Conservation (phyloP, 208 protist species). For the Leptomonas seymouri region DNA sequence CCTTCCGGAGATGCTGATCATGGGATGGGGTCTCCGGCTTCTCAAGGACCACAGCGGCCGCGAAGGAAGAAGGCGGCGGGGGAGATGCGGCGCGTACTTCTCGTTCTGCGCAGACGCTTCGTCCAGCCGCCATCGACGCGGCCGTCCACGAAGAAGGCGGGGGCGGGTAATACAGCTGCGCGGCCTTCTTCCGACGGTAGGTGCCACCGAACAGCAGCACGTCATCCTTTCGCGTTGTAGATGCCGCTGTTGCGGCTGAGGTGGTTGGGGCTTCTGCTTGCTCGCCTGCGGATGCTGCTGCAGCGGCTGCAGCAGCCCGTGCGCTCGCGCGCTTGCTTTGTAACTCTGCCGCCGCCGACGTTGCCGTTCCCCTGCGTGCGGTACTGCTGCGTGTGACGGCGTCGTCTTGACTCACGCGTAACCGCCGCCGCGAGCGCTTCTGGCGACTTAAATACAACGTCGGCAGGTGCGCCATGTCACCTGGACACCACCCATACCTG, state of each 20-base stretch:
- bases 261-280: background rate
- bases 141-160: background rate
- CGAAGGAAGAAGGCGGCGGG: too few relatives aligned
- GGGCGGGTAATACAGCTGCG: constrained; percentile 16
- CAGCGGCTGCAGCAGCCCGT: background rate
- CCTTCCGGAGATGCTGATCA: too few relatives aligned
- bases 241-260: background rate
- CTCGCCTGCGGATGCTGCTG: background rate
- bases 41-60: too few relatives aligned
- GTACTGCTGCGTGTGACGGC: constrained; percentile 29
- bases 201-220: constrained; percentile 13
- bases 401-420: constrained; percentile 12
- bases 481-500: constrained; percentile 6
- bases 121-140: background rate
- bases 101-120: too few relatives aligned
- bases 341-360: constrained; percentile 30
- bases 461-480: constrained; percentile 15
- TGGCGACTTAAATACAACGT: constrained; percentile 25
- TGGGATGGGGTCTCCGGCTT: too few relatives aligned
- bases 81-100: too few relatives aligned
- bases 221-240: constrained; percentile 2
- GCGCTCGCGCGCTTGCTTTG: constrained; percentile 3
- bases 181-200: constrained; percentile 14
- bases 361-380: constrained; percentile 21
- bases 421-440: constrained; percentile 19